Evolutionary conservation across 495 filamentous ascomycete genomes (phyloP), one percentile per base, ranked within the genome.

Genomic region (Paragyromitra xinjiangensis): DNA sequence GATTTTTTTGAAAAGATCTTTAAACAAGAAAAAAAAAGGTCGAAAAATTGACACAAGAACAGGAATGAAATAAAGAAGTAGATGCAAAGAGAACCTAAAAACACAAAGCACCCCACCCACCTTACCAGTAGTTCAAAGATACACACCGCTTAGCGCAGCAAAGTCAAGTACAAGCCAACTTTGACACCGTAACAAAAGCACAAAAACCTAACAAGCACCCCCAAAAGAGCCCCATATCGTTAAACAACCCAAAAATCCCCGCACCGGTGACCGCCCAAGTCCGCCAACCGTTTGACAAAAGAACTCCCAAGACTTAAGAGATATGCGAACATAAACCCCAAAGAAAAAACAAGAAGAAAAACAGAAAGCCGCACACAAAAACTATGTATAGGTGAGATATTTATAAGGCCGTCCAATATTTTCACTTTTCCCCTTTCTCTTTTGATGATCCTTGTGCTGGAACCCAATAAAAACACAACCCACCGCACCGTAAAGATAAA

Each of bases 311-410:
- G 75, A 79, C 77, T 79, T 77, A 79, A 79, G 77, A 78, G 77
- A 79, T 77, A 78, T 80, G 78, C 76, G 76, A 80, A 80, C 67
- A 68, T 79, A 80, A 56, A 80, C 76, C 78, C 78, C 64, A 37
- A 79, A 79, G 40, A 69, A 71, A 76, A 77, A 64, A 73, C 34
- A 48, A 73, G 69, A 75, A 78, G 64, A 69, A 71, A 67, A 69
- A 80, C 68, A 80, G 78, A 79, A 80, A 79, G 59, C 69, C 74
- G 51, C 74, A 77, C 67, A 72, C 76, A 51, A 79, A 78, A 82
- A 82, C 80, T 81, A 82, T 82, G 80, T 82, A 82, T 82, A 82
- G 80, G 78, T 79, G 76, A 81, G 73, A 80, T 82, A 82, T 81
- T 82, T 82, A 82, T 82, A 82, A 74, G 65, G 69, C 64, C 69